Percentiles rank a stretch among this genome's conserved stretches.
Evolutionary conservation across 257 asterid species (phyloP).

Genomic region (Fraxinus excelsior): DNA sequence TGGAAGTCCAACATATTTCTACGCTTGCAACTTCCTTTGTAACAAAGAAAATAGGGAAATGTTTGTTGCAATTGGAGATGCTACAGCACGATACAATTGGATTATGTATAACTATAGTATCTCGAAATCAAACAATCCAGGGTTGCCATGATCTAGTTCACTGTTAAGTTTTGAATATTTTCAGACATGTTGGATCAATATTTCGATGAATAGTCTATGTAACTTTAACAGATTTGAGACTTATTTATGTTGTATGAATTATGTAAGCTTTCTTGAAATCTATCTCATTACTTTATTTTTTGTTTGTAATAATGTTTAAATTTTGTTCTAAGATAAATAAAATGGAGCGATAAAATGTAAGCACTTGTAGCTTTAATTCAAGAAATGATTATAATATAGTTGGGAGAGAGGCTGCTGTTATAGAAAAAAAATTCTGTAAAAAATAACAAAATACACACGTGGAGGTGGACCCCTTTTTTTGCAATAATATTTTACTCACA

Average conservation of each 20-base stretch:
- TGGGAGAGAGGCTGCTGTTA: too few relatives aligned
- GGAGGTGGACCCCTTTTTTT: too few relatives aligned
- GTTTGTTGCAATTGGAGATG: slow-evolving; percentile 1
- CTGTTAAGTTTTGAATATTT: background rate
- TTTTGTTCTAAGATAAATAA: too few relatives aligned
- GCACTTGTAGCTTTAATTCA: too few relatives aligned
- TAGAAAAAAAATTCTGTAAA: too few relatives aligned
- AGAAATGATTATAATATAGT: too few relatives aligned
- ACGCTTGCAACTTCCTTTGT: slow-evolving; percentile 5
- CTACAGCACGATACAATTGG: background rate
- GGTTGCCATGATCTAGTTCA: background rate
- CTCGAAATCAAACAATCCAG: background rate
- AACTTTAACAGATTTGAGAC: background rate
- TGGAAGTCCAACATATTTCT: slow-evolving; percentile 1
- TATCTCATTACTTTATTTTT: background rate
- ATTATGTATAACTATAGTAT: background rate
- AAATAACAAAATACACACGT: too few relatives aligned
- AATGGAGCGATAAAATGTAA: too few relatives aligned
- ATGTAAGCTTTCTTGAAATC: background rate
- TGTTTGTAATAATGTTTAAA: background rate
- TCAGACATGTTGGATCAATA: background rate
- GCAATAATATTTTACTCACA: too few relatives aligned
- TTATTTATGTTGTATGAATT: background rate
- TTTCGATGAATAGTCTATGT: background rate
- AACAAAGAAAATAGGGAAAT: background rate